Evolutionary conservation across 805 yeast species (phyloP), one percentile per base, ranked within the genome.

Genomic region (Myxozyma monticola): DNA sequence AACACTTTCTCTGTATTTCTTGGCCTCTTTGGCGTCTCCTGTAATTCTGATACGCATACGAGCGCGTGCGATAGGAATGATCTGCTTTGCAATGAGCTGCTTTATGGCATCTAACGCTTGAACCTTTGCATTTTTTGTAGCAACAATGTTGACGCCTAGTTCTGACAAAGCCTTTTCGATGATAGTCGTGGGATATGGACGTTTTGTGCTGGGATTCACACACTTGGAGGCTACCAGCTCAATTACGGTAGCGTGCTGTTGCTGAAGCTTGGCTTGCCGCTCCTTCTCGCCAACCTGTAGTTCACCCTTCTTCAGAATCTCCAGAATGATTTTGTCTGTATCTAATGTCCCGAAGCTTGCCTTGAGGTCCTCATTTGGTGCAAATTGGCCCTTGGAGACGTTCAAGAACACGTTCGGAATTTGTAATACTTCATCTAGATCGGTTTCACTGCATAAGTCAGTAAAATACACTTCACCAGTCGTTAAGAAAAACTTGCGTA

Each of bases 281-380:
- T 93, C 99, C 71, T 88, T 89, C 67, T 88, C 96, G 61, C 93
- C 88, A 46, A 93, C 77, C 67, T 93, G 98, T 58, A 93, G 84
- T 68, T 93, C 99, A 34, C 99, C 99, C 65, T 87, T 88, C 49
- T 79, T 81, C 52, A 93, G 71, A 47, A 93, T 93, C 62, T 88
- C 96, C 45, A 79, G 72, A 22, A 93, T 82, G 42, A 90, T 85
- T 30, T 76, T 75, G 63, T 89, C 87, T 10, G 79, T 76, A 61
- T 90, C 85, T 0, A 89, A 80, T 0, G 88, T 78, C 0, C 85
- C 89, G 65, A 93, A 91, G 1, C 84, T 75, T 48, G 80, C 76
- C 56, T 76, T 71, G 20, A 93, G 71, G 51, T 91, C 97, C 8
- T 88, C 96, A 59, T 85, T 80, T 15, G 90, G 82, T 2, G 98